Percentiles rank a stretch among this genome's conserved stretches.
Evolutionary conservation across 1,284 basidiomycete species (phyloP).

Genomic region (Apiotrichum veenhuisii): DNA sequence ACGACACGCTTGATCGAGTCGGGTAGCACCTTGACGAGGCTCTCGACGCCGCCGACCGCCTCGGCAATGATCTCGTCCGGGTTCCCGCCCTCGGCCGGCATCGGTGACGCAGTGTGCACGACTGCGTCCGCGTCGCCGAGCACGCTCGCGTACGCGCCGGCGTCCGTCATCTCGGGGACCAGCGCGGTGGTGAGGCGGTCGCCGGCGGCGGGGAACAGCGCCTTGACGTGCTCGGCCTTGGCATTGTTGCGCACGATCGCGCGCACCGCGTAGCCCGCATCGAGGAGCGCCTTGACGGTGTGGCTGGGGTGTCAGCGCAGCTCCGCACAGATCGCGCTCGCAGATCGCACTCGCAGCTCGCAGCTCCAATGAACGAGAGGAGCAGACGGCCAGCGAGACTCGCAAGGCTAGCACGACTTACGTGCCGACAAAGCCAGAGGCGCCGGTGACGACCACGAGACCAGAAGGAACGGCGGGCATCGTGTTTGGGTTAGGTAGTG

Average conservation of each 20-base stretch:
- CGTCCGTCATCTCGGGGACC: slow-evolving; percentile 58
- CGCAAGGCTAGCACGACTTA: no score
- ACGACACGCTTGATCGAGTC: neutral
- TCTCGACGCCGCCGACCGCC: neutral
- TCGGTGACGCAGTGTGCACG: slow-evolving; percentile 27
- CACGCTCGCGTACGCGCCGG: slow-evolving; percentile 63
- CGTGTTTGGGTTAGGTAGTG: neutral
- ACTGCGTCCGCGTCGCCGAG: slow-evolving; percentile 64
- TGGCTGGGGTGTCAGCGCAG: slow-evolving; percentile 8
- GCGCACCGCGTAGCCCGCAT: slow-evolving; percentile 49
- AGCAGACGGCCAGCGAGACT: no score
- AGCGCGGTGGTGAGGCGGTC: neutral
- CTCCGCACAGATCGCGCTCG: no score
- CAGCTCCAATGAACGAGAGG: no score
- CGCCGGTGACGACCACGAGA: slow-evolving; percentile 48
- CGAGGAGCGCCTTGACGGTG: slow-evolving; percentile 18
- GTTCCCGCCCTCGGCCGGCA: slow-evolving; percentile 3
- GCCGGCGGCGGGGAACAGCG: slow-evolving; percentile 46
- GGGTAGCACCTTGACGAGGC: neutral
- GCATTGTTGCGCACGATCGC: slow-evolving; percentile 55
- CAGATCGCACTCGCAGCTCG: no score
- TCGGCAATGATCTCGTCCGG: neutral
- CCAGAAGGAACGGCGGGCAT: slow-evolving; percentile 51
- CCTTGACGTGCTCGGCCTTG: slow-evolving; percentile 54
- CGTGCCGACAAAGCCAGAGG: slow-evolving; percentile 44